Evolutionary conservation across 805 yeast species (phyloP).

Genomic region (Yamadazyma nakazawae): DNA sequence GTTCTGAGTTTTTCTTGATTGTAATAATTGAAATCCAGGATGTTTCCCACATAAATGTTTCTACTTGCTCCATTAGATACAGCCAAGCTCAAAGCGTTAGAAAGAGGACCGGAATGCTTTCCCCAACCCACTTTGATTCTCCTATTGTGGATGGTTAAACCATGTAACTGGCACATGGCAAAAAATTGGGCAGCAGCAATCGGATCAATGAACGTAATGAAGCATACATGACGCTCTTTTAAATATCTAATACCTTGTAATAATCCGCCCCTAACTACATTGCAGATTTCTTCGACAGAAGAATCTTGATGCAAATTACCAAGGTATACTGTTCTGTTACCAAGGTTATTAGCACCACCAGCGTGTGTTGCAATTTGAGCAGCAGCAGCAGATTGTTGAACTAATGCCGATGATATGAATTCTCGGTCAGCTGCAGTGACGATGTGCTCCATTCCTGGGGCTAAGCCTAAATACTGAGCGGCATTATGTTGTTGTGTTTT

Average conservation of each 20-base stretch:
- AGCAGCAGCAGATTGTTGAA: constrained; percentile 94
- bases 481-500: constrained; percentile 97
- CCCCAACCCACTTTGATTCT: constrained; percentile 97
- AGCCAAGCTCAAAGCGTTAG: constrained; percentile 82
- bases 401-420: constrained; percentile 66
- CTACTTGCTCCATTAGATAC: constrained; percentile 93
- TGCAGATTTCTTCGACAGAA: constrained; percentile 89
- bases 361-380: constrained; percentile 96
- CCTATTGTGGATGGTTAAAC: constrained; percentile 79
- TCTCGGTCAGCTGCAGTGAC: constrained; percentile 68
- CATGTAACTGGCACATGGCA: constrained; percentile 90
- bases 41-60: constrained; percentile 82
- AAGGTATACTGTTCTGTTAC: constrained; percentile 88
- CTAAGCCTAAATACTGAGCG: constrained; percentile 87
- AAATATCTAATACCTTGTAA: constrained; percentile 79
- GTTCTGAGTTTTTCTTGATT: constrained; percentile 59
- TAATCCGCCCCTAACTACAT: constrained; percentile 92
- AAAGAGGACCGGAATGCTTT: constrained; percentile 88
- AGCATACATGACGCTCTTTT: constrained; percentile 85
- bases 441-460: constrained; percentile 83
- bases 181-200: constrained; percentile 97
- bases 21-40: constrained; percentile 48
- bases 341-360: constrained; percentile 88
- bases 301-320: constrained; percentile 89
- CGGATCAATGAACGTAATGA: constrained; percentile 93